Evolutionary conservation across 345 rosid genomes (phyloP).

Genomic region (Geranium brycei): DNA sequence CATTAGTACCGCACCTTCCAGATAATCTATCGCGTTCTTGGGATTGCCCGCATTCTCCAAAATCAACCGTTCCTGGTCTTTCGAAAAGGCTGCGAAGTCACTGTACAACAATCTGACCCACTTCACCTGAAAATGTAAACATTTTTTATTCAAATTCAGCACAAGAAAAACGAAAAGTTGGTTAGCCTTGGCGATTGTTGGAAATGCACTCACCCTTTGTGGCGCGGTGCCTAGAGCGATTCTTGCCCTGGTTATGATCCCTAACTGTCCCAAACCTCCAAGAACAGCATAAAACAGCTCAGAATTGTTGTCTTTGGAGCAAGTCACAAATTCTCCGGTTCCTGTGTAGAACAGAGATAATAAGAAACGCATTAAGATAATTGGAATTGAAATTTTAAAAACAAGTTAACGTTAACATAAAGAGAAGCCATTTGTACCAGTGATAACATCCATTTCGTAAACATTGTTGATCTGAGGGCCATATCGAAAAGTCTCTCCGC

Average conservation of each 20-base stretch:
- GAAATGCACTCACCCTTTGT: neutral
- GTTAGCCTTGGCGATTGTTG: neutral
- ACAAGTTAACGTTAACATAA: too few relatives aligned
- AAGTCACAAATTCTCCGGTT: neutral
- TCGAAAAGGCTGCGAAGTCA: constrained; percentile 9
- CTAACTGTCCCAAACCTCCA: neutral
- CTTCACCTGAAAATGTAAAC: constrained; percentile 4
- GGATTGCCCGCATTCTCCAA: neutral
- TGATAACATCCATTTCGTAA: constrained; percentile 16
- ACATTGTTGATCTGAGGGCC: constrained; percentile 5
- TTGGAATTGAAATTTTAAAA: too few relatives aligned
- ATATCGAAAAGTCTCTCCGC: constrained; percentile 15
- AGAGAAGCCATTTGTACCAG: constrained; percentile 8
- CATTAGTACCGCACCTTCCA: constrained; percentile 15
- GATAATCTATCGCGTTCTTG: constrained; percentile 5
- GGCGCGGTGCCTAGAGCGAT: neutral
- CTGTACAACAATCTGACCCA: constrained; percentile 15
- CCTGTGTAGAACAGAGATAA: neutral
- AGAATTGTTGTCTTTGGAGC: neutral
- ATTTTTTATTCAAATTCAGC: too few relatives aligned
- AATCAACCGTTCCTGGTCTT: constrained; percentile 14
- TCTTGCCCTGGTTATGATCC: neutral
- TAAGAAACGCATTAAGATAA: neutral
- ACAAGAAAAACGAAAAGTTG: neutral
- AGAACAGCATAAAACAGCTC: neutral